Conservation (phyloP, 2,329 filamentous ascomycete genomes). For the Atkinsonella texensis region DNA sequence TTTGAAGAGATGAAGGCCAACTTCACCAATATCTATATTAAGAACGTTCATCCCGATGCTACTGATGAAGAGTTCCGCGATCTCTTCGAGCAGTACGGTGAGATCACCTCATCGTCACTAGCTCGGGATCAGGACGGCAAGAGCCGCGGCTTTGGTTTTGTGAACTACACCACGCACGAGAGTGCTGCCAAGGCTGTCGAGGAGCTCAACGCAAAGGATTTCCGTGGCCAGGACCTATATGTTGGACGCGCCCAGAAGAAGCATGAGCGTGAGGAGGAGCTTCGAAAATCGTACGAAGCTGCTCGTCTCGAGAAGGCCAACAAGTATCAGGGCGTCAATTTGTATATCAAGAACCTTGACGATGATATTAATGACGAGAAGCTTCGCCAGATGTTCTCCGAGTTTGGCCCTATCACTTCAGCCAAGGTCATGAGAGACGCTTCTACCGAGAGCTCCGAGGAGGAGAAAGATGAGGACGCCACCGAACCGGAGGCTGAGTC, state of each 20-base stretch:
- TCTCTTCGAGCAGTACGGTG: slow-evolving; percentile 82
- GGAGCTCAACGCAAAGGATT: slow-evolving; percentile 80
- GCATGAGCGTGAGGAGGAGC: slow-evolving; percentile 98
- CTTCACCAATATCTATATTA: slow-evolving; percentile 99
- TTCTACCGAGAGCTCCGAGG: slow-evolving; percentile 40
- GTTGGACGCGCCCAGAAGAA: slow-evolving; percentile 99
- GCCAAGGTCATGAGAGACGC: slow-evolving; percentile 98
- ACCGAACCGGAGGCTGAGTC: slow-evolving; percentile 39
- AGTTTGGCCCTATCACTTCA: slow-evolving; percentile 91
- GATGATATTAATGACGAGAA: slow-evolving; percentile 98
- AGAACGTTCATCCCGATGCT: slow-evolving; percentile 81
- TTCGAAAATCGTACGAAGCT: slow-evolving; percentile 97
- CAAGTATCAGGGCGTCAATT: slow-evolving; percentile 98
- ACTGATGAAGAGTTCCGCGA: slow-evolving; percentile 90
- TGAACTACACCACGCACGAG: slow-evolving; percentile 91
- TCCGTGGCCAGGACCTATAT: slow-evolving; percentile 91
- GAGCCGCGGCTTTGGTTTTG: slow-evolving; percentile 91
- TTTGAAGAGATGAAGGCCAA: slow-evolving; percentile 99
- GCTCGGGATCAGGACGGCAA: slow-evolving; percentile 82
- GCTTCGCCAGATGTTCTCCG: slow-evolving; percentile 82
- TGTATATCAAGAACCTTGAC: slow-evolving; percentile 98
- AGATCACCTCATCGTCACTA: slow-evolving; percentile 91
- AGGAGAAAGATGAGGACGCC: slow-evolving; percentile 41
- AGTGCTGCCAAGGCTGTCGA: slow-evolving; percentile 78
- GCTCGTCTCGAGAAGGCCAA: slow-evolving; percentile 95